A percentile compares a stretch with the other conserved stretches of the same genome.
These are phyloP conservation scores for Marvania coccoides DNA, from an alignment of 139 green algal species.

Conservation along the genomic window DNA sequence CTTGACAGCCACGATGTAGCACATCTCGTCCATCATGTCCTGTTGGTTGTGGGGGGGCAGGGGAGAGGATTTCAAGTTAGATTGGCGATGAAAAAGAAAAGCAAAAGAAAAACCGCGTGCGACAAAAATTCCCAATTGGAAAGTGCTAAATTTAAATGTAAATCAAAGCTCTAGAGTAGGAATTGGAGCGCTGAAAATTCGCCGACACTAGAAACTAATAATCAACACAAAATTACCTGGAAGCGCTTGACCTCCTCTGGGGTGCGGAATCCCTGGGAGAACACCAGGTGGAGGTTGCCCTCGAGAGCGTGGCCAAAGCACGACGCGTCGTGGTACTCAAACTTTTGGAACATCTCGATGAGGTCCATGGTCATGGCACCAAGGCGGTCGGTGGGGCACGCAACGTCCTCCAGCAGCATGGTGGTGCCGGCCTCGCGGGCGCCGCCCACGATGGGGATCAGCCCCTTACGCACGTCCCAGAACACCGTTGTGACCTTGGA, in stretches of 20 bases:
- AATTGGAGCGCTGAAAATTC: too few species aligned
- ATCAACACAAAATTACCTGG: too few species aligned
- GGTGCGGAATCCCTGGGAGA: conserved; percentile 84
- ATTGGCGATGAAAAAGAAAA: too few species aligned
- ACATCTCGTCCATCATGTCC: conserved; percentile 98
- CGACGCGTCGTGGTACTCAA: conserved; percentile 86
- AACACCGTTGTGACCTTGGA: conserved; percentile 74
- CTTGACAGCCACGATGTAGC: conserved; percentile 93
- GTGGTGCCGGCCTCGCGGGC: conserved; percentile 82
- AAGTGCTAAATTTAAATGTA: too few species aligned
- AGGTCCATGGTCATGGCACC: conserved; percentile 93
- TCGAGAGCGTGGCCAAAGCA: conserved; percentile 96
- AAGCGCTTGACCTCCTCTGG: conserved; percentile 92
- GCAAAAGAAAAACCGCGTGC: too few species aligned
- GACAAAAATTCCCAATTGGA: too few species aligned
- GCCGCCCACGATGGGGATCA: conserved; percentile 94
- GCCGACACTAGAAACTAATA: too few species aligned
- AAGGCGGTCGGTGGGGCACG: conserved; percentile 87
- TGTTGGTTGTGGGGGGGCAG: too few species aligned
- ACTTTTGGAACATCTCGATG: conserved; percentile 84
- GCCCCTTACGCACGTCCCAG: conserved; percentile 94
- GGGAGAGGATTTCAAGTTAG: too few species aligned
- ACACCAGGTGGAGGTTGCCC: conserved; percentile 97
- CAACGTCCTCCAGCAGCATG: conserved; percentile 97
- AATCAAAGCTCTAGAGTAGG: too few species aligned